Evolutionary conservation across 2,329 filamentous ascomycete species (phyloP), one percentile per base, ranked within the genome.

Genomic region (Aschersonia sp.): DNA sequence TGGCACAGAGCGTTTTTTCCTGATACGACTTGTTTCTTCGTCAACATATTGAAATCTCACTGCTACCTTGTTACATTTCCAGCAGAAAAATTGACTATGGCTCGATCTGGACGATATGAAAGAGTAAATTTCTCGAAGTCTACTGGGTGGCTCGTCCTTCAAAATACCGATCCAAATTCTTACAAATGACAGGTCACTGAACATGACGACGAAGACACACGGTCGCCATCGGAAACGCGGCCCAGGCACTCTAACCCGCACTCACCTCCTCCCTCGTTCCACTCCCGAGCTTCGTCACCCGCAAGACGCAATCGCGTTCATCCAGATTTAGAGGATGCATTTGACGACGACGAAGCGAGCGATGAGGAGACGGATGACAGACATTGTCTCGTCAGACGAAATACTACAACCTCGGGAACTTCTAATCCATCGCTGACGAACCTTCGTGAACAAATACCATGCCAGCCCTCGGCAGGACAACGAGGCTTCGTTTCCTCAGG

Each of bases 301-400:
- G 65, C 63, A 48, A 66, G 64, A 46, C 59, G 57, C 47, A 62
- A 58, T 51, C 62, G 58, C 7, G 83, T 87, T 51, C 81, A 95
- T 57, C 74, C 84, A 51, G 83, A 86, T n/a, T 76, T 98, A 11
- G 87, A 86, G 56, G 90, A 97, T 61, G 88, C 92, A 1, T 98
- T 98, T 63, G 90, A 87, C 61, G 79, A 84, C 58, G 84, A 82
- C 52, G 86, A 83, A 51, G 83, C 84, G 52, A 81, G 81, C 59
- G 84, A 84, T 48, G 84, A 84, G 49, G 82, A 66, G 40, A 72
- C 76, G 49, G 87, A 94, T 62, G 87, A 95, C 64, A 77, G 88
- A 55, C 87, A 92, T 66, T 80, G 89, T 54, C 67, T 97, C 57
- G 89, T 95, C 70, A 81, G 85, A 55, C 79, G 80, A 56, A 81